These are phyloP conservation scores for Scedosporium apiospermum DNA, from an alignment of 2,329 filamentous ascomycete species.

Conservation along the genomic window DNA sequence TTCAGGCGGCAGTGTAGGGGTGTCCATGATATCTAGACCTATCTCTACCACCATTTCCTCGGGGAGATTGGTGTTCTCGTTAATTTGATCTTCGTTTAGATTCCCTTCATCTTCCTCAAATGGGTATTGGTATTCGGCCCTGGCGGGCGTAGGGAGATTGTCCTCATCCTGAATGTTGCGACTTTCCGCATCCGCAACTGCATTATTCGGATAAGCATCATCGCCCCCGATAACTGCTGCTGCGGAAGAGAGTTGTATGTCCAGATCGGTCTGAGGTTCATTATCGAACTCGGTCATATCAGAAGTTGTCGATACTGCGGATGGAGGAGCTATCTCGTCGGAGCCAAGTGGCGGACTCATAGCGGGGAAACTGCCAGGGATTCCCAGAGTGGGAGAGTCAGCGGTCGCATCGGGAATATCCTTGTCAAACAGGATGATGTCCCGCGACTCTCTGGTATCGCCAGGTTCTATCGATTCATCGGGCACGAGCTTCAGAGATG, in stretches of 20 bases:
- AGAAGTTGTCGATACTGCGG: slow-evolving; percentile 50
- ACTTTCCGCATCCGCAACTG: neutral
- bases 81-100: neutral
- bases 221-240: neutral
- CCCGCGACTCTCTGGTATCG: neutral
- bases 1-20: neutral
- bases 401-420: neutral
- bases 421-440: neutral
- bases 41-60: slow-evolving; percentile 7
- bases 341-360: slow-evolving; percentile 25
- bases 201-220: neutral
- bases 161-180: neutral
- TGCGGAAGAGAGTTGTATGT: neutral
- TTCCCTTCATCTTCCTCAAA: slow-evolving; percentile 32
- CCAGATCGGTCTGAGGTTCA: slow-evolving; percentile 54
- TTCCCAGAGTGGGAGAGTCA: slow-evolving; percentile 17
- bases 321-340: slow-evolving; percentile 40
- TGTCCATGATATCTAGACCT: slow-evolving; percentile 14
- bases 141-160: slow-evolving; percentile 15
- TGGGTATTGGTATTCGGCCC: slow-evolving; percentile 38
- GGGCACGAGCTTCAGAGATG: neutral
- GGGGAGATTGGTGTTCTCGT: neutral
- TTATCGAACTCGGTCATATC: slow-evolving; percentile 61
- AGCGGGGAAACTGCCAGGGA: slow-evolving; percentile 53
- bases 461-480: neutral